phyloP scores from a whole-genome alignment of 257 asterid species.

The Solanum sitiens region DNA sequence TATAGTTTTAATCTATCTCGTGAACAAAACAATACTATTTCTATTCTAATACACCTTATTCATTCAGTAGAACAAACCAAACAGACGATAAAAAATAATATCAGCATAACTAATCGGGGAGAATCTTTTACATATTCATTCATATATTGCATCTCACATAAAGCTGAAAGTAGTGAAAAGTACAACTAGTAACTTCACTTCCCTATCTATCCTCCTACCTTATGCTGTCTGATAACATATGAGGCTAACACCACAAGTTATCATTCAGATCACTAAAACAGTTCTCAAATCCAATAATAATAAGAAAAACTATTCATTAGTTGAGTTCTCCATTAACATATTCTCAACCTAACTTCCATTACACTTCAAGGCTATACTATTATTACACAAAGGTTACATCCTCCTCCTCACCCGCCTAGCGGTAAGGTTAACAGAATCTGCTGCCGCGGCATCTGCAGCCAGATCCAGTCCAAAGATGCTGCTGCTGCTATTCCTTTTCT shows the following conservation, averaged over 20 bases:
- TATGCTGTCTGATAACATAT: not conserved
- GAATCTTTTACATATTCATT: not conserved
- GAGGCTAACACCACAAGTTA: not conserved
- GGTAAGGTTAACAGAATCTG: conserved; percentile 42
- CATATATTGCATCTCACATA: not conserved
- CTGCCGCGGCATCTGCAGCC: conserved; percentile 48
- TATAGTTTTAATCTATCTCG: not conserved
- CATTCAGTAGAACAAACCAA: not conserved
- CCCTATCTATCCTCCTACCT: not conserved
- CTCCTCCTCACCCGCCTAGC: conserved; percentile 66
- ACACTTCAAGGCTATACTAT: not conserved
- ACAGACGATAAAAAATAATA: not conserved
- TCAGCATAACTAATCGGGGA: not conserved
- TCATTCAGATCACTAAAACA: not conserved
- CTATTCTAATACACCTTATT: not conserved
- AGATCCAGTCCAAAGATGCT: conserved; percentile 74
- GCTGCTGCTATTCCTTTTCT: conserved; percentile 91
- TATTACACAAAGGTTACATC: conserved; percentile 16
- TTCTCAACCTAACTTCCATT: not conserved
- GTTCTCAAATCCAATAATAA: not conserved
- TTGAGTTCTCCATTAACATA: not conserved
- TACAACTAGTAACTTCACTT: not conserved
- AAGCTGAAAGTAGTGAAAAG: not conserved
- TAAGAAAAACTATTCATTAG: not conserved
- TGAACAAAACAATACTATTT: not conserved